Evolutionary conservation across 441 rosid species (phyloP), one percentile per base, ranked within the genome.

Genomic region (Pelargonium australe): DNA sequence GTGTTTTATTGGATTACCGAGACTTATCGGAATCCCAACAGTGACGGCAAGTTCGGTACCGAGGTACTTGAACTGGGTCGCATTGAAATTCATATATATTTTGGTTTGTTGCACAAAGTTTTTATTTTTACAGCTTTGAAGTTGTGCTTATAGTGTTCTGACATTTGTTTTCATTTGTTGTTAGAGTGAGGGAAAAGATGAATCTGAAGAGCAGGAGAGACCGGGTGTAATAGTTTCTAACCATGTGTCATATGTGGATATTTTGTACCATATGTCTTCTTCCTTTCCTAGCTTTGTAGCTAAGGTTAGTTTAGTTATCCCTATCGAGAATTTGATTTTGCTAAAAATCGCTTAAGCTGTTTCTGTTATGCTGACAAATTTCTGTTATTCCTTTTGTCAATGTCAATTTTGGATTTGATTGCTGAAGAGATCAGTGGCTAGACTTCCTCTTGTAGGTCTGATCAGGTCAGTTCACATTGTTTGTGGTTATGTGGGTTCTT

Each of bases 261-360:
- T 95, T 73, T 79, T 95, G 86, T 95, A 90, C 82, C 97, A 92
- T 73, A 85, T 92, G 97, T 90, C 99, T 51, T 83, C 88, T 75
- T 89, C 87, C 58, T 95, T 92, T 77, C 89, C 98, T 14, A 95
- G 97, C 81, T 95, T 91, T 78, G 99, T 92, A 77, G 99, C 99
- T 73, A 95, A 92, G 98, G 99, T 95, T 75, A 73, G 90, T 80
- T 78, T 53, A 17, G 71, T 43, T 66, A 9, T 10, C 37, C 13
- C 47, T 1, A 6, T 63, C 25, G 4, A 45, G 10, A 6, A 17
- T 66, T 17, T 14, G 10, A 0, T 37, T 37, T 44, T 65, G 12
- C 10, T 66, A 12, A 23, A 43, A 17, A 1, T 44, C 2, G 7
- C 17, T 51, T 51, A 0, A 51, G 17, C 58, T n/a, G 58, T 51